Evolutionary conservation across 2,329 filamentous ascomycete genomes (phyloP).

Genomic region (Trichoderma brevicompactum): DNA sequence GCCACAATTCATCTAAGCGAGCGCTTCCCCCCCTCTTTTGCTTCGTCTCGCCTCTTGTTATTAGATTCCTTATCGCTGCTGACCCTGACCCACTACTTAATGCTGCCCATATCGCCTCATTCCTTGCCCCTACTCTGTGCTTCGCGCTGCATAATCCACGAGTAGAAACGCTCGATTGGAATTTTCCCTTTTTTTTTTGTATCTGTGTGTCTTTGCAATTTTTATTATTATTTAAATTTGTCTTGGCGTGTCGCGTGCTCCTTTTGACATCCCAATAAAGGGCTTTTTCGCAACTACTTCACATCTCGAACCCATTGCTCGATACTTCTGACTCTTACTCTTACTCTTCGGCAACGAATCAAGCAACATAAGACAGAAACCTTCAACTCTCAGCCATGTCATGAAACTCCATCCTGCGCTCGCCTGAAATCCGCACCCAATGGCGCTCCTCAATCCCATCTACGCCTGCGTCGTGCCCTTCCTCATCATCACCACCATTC

Average conservation of each 20-base stretch:
- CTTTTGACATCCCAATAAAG: background rate
- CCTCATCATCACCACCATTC: conserved; percentile 64
- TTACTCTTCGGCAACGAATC: background rate
- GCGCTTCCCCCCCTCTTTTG: background rate
- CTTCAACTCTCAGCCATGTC: conserved; percentile 14
- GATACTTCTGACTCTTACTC: no score
- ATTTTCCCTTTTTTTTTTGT: background rate
- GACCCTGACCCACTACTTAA: conserved; percentile 9
- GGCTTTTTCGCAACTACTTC: background rate
- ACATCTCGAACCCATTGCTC: no score
- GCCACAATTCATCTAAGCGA: conserved; percentile 19
- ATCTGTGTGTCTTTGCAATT: background rate
- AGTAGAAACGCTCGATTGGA: conserved; percentile 7
- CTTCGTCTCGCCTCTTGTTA: no score
- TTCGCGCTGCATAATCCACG: background rate
- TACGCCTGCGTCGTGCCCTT: conserved; percentile 64
- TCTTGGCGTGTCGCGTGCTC: conserved; percentile 16
- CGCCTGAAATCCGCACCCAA: conserved; percentile 35
- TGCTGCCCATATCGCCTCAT: background rate
- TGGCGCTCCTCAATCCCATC: conserved; percentile 59
- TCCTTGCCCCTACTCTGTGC: background rate
- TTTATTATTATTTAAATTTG: background rate
- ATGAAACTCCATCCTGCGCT: conserved; percentile 9
- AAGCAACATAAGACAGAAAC: background rate
- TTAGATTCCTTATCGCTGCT: conserved; percentile 9